phyloP scores from a whole-genome alignment of 805 yeast species.

The Komagataella ulmi region DNA sequence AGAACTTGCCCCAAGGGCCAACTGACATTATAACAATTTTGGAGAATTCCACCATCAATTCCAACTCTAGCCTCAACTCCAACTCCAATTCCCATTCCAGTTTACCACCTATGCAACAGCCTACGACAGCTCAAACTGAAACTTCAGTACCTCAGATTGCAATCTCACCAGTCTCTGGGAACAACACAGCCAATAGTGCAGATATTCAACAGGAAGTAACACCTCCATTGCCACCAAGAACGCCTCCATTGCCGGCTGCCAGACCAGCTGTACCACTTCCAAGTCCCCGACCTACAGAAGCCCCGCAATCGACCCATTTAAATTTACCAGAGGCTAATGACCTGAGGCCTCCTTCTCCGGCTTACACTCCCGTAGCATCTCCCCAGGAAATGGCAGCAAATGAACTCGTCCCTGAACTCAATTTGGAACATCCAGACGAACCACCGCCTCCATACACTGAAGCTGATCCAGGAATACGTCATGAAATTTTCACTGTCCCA shows the following conservation, averaged over 20 bases:
- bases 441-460: slow-evolving; percentile 25
- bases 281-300: not conserved
- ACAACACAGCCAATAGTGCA: slow-evolving; percentile 6
- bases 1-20: slow-evolving; percentile 6
- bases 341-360: slow-evolving; percentile 17
- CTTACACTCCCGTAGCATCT: slow-evolving; percentile 12
- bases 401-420: not conserved
- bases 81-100: not conserved
- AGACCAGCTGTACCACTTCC: not conserved
- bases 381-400: slow-evolving; percentile 10
- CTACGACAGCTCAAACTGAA: not conserved
- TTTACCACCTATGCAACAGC: not conserved
- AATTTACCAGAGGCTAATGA: slow-evolving; percentile 6
- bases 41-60: not conserved
- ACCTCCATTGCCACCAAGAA: not conserved
- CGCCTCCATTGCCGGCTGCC: not conserved
- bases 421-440: slow-evolving; percentile 9
- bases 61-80: not conserved
- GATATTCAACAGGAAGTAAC: not conserved
- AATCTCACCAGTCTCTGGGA: slow-evolving; percentile 1
- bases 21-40: not conserved
- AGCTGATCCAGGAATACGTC: slow-evolving; percentile 12
- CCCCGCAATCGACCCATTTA: not conserved
- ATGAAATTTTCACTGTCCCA: slow-evolving; percentile 10
- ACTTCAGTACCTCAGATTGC: not conserved